These are phyloP conservation scores for Neurospora cerealis DNA, from an alignment of 495 filamentous ascomycete genomes.

Conservation along the genomic window DNA sequence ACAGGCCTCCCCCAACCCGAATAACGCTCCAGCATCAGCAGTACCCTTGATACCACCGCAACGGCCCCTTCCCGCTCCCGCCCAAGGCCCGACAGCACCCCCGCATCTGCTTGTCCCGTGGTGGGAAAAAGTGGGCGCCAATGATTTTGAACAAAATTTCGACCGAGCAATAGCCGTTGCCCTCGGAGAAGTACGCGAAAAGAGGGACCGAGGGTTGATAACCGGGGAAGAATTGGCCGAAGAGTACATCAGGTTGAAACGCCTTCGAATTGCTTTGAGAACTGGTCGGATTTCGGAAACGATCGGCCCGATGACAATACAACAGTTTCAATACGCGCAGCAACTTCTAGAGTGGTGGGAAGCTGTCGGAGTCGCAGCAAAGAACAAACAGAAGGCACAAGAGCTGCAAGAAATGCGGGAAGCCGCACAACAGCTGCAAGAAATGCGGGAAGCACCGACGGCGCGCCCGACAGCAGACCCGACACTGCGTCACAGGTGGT, in stretches of 20 bases:
- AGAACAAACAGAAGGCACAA: not conserved
- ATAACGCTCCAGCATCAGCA: not conserved
- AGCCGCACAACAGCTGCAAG: too few relatives aligned
- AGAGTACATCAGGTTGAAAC: not conserved
- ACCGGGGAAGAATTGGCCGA: not conserved
- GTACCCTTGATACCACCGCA: not conserved
- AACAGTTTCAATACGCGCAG: not conserved
- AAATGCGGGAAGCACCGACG: not conserved
- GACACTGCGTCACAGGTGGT: not conserved
- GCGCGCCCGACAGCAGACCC: not conserved
- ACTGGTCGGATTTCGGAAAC: not conserved
- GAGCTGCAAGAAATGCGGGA: too few relatives aligned
- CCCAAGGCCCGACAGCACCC: not conserved
- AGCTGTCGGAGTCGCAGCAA: not conserved
- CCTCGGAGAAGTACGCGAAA: not conserved
- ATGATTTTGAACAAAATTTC: not conserved
- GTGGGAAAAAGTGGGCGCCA: not conserved
- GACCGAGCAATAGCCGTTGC: not conserved
- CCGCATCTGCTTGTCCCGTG: not conserved
- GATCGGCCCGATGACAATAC: not conserved
- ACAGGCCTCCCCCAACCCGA: not conserved
- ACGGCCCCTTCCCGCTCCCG: not conserved
- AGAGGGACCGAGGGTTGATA: not conserved
- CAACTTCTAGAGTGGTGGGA: not conserved
- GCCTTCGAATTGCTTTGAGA: not conserved